Evolutionary conservation across 768 basidiomycete species (phyloP).

Genomic region (Leccinum incarnatum): DNA sequence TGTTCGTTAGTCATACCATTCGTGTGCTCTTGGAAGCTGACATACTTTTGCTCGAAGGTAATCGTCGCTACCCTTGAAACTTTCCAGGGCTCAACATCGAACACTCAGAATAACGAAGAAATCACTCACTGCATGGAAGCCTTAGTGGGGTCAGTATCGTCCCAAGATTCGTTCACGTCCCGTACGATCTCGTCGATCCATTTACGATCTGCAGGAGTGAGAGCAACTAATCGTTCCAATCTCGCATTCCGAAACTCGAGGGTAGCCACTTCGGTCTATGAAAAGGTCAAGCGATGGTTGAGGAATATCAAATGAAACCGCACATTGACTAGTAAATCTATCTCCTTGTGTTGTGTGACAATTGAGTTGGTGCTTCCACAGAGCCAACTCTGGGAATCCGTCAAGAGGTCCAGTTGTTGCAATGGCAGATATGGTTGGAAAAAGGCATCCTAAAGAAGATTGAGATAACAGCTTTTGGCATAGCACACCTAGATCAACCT

Average conservation of each 20-base stretch:
- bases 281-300: neutral
- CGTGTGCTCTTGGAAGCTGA: neutral
- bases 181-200: conserved; percentile 96
- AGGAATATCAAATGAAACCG: neutral
- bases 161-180: conserved; percentile 83
- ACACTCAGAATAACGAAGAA: neutral
- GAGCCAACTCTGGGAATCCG: conserved; percentile 78
- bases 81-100: conserved; percentile 28
- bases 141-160: conserved; percentile 56
- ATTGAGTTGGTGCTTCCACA: conserved; percentile 96
- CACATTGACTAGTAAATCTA: conserved; percentile 90
- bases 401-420: conserved; percentile 89
- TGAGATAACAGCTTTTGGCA: neutral
- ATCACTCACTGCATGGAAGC: conserved; percentile 62
- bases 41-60: conserved; percentile 82
- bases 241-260: conserved; percentile 86
- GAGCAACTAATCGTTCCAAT: conserved; percentile 69
- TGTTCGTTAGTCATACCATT: neutral
- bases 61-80: conserved; percentile 95
- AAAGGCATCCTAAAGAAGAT: conserved; percentile 67
- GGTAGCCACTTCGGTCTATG: conserved; percentile 77
- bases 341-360: conserved; percentile 88
- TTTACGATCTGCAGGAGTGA: conserved; percentile 92
- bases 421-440: conserved; percentile 98
- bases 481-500: conserved; percentile 42